phyloP scores from a whole-genome alignment of 208 protist genomes.

The Leishmania tarentolae region DNA sequence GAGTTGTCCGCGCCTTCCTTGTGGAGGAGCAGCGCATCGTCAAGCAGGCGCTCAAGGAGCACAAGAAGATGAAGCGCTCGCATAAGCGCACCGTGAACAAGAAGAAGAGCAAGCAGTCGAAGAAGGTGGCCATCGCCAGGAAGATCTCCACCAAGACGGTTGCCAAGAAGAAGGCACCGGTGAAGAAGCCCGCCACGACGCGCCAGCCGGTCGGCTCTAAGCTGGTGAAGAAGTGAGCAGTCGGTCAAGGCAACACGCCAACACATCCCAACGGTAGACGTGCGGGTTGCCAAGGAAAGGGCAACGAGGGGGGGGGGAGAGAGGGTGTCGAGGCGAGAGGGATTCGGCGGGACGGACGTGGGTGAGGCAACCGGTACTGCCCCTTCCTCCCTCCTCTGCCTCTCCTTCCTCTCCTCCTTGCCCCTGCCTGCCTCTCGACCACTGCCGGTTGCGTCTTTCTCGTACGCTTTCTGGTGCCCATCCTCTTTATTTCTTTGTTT shows the following conservation, averaged over 20 bases:
- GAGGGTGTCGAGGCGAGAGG: not conserved
- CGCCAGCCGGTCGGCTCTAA: constrained; percentile 72
- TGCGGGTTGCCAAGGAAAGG: not conserved
- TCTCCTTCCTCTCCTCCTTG: not conserved
- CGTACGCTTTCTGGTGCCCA: not conserved
- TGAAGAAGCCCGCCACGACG: constrained; percentile 27
- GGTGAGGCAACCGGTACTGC: not conserved
- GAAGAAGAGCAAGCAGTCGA: constrained; percentile 61
- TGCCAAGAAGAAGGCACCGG: constrained; percentile 54
- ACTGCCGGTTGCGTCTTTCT: not conserved
- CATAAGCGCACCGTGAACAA: constrained; percentile 75
- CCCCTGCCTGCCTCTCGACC: not conserved
- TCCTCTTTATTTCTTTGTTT: not conserved
- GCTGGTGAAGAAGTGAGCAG: constrained; percentile 68
- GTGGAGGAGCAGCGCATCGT: constrained; percentile 99
- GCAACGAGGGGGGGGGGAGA: not conserved
- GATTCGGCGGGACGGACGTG: not conserved
- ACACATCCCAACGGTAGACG: not conserved
- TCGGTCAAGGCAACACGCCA: not conserved
- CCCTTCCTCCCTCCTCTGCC: not conserved
- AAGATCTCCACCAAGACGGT: constrained; percentile 44
- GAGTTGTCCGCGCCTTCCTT: constrained; percentile 98
- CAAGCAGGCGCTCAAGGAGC: constrained; percentile 89
- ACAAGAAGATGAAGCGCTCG: constrained; percentile 66
- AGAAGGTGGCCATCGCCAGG: constrained; percentile 59